These are phyloP conservation scores for Cladophialophora exuberans DNA, from an alignment of 2,329 filamentous ascomycete species.

Conservation along the genomic window DNA sequence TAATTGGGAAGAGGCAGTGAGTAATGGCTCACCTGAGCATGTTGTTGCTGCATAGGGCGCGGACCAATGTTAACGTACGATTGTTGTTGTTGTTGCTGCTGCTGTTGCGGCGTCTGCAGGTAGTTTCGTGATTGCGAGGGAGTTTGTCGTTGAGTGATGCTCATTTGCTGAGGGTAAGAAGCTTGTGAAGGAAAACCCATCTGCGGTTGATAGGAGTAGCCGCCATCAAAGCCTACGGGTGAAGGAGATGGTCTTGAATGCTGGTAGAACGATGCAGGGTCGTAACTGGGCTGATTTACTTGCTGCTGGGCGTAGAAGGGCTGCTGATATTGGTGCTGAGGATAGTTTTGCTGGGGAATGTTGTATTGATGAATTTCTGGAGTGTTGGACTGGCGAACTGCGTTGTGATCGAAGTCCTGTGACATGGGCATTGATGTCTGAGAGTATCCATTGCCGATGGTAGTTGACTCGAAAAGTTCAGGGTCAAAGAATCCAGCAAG, in stretches of 20 bases:
- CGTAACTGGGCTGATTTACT: slow-evolving; percentile 25
- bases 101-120: slow-evolving; percentile 38
- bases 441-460: slow-evolving; percentile 22
- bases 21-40: slow-evolving; percentile 27
- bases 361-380: slow-evolving; percentile 30
- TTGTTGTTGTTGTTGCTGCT: slow-evolving; percentile 26
- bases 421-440: slow-evolving; percentile 25
- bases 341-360: slow-evolving; percentile 20
- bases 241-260: slow-evolving; percentile 26
- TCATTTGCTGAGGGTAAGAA: slow-evolving; percentile 25
- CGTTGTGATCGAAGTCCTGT: slow-evolving; percentile 29
- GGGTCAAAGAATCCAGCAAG: slow-evolving; percentile 30
- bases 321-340: slow-evolving; percentile 27
- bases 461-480: slow-evolving; percentile 30
- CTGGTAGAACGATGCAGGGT: slow-evolving; percentile 29
- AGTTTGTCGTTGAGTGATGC: slow-evolving; percentile 24
- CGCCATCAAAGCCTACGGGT: slow-evolving; percentile 23
- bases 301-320: slow-evolving; percentile 25
- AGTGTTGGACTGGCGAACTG: slow-evolving; percentile 25
- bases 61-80: slow-evolving; percentile 31
- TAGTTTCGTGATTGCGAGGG: slow-evolving; percentile 33
- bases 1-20: background rate
- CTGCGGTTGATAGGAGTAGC: slow-evolving; percentile 22
- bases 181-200: slow-evolving; percentile 25
- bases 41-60: slow-evolving; percentile 36